Evolutionary conservation across 495 filamentous ascomycete genomes (phyloP), one percentile per base, ranked within the genome.

Genomic region (Neurospora sp.): DNA sequence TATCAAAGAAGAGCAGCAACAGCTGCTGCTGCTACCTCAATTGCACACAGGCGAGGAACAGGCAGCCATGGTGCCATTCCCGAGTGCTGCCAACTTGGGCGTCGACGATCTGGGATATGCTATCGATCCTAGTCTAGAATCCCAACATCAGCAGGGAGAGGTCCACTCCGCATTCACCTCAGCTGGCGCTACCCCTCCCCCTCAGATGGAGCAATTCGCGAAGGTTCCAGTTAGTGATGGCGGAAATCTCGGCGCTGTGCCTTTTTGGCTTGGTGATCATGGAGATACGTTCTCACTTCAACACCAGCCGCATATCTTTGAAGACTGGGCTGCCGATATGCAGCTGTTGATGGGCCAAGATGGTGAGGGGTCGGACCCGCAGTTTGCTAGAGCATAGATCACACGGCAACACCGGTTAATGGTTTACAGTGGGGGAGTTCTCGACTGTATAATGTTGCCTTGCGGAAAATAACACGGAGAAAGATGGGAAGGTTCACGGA

Each of bases 1-100:
- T 17, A 76, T 80, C 40, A 77, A 79, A 37, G 75, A 74, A 13
- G 45, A 72, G 62, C 71, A 74, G 69, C 69, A 76, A 28, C 71
- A 39, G 48, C 73, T 71, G 28, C 31, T 39, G 43, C 71, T 42
- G 34, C 66, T 17, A 2, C 45, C 17, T 21, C 10, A 71, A 34
- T 19, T 42, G 42, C 39, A 34, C 5, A 54, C 5, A 8, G 39
- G 62, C 59, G 45, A 39, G 37, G 73, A 69, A 66, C 73, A 24
- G 31, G 15, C 2, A 66, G 54, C 28, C 15, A 19, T 13, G 2
- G 54, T 19, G 1, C 3, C 54, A 8, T 66, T 19, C 31, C 28
- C 54, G 28, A 66, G 15, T 34, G 31, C 54, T 66, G 24, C 13
- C 15, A 34, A 4, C 28, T 36, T 66, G 15, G 28, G 3, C 54